Base-by-base conservation (phyloP, 192 early-diverging fungal species). In the Backusella westeae region DNA sequence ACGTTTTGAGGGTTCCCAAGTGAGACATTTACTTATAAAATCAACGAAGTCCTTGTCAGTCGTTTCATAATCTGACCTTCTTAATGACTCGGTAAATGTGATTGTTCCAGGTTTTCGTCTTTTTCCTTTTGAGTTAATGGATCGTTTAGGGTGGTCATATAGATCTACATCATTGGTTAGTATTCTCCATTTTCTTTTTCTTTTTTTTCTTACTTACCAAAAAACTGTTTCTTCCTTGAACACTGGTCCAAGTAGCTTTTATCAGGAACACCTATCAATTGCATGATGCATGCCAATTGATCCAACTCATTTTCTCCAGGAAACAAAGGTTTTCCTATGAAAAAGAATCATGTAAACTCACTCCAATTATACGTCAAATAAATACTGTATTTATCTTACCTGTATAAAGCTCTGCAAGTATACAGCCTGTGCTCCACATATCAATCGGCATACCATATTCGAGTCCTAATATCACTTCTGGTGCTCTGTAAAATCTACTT, bases 301-400 rank as follows among this genome's bases (percentile, higher is more conserved):
- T 99, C 96, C 69, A 93, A 91, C 82, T 99, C 97, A 78, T 96
- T 97, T 78, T 99, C 97, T 29, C 97, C 97, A 6, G 97, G 97
- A 77, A 99, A 99, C 38, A 99, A 79, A 26, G 97, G 96, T 74
- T 96, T 96, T 15, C 77, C 77, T 79, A 44, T 53, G 34, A 53
- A 12, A 21, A 71, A 10, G 14, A 49, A 53, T 21, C 56, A 26
- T n/a, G 46, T 29, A 49, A 59, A 21, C 6, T 53, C 36, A 15
- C 23, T 32, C 23, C 6, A 59, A 23, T 73, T 73, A 1, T 34
- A 34, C 5, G 3, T 35, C 36, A 6, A 23, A n/a, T 19, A 34
- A 39, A 21, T 9, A 56, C 23, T 56, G 12, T 12, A 29, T 12
- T 26, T 12, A 26, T 14, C 14, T 63, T 56, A 8, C 94, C 93